Base-by-base conservation (phyloP, 345 rosid species). In the Pelargonium nanum region DNA sequence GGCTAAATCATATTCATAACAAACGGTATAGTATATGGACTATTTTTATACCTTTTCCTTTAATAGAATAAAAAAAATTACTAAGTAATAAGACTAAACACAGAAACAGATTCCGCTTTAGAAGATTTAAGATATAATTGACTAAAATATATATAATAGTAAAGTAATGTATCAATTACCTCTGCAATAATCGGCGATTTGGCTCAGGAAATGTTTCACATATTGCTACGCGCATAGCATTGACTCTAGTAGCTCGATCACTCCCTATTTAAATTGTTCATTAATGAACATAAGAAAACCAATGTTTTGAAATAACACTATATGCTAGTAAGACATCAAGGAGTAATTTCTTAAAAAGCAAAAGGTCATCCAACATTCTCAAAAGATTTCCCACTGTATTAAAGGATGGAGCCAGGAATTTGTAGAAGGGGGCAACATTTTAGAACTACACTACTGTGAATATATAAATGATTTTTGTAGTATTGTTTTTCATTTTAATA, bases 181-280 rank as follows among this genome's bases (percentile, higher is more conserved):
- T 93, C 66, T 93, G 90, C 81, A 93, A 70, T 61, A 93, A 75
- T 65, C 84, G 91, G 25, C 97, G 97, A 63, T 89, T 93, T 71
- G 99, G 99, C 81, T 93, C 99, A 53, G 99, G 99, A 68, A 93
- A 93, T 44, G 96, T 81, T 76, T 93, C 99, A 63, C 83, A 81
- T 68, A 93, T 88, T 72, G 99, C 96, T 66, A 70, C 67, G 57
- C 92, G 85, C 86, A 87, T 85, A 70, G 92, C 86, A 80, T 76
- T 78, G 67, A 87, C 83, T 80, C 95, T 76, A 75, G 58, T 67
- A 53, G 74, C 70, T 22, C 83, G 91, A 62, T 89, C 94, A 30
- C 81, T 71, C 71, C 96, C 99, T 93, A 75, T 59, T 60, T 51
- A 71, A 40, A 40, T 65, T 26, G 55, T 48, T 32, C 24, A 23